Conservation (phyloP, 352 stramenopile genomes). For the Phytophthora colocasiae region DNA sequence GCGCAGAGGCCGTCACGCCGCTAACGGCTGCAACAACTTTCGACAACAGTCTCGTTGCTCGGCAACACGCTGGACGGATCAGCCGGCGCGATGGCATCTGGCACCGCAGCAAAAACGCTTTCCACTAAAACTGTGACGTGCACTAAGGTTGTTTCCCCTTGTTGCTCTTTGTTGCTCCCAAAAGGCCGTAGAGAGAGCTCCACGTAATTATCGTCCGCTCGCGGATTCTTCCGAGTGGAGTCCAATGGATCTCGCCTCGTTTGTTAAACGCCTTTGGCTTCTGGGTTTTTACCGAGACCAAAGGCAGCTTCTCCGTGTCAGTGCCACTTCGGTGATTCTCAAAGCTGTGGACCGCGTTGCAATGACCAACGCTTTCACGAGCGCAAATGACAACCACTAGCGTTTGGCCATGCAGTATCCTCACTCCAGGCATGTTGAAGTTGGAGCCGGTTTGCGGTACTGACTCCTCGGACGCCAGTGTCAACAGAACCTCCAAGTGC, state of each 20-base stretch:
- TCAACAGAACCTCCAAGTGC: conserved; percentile 15
- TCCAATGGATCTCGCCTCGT: conserved; percentile 1
- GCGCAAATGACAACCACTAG: too few relatives aligned
- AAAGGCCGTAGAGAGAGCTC: conserved; percentile 4
- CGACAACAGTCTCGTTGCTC: conserved; percentile 6
- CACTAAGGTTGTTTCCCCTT: background rate
- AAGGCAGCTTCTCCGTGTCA: background rate
- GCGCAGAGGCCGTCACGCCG: conserved; percentile 3
- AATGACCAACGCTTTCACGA: background rate
- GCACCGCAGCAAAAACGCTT: conserved; percentile 7
- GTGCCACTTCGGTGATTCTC: conserved; percentile 7
- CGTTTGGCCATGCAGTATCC: conserved; percentile 2
- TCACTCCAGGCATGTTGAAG: conserved; percentile 26
- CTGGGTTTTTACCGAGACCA: conserved; percentile 13
- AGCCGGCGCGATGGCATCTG: conserved; percentile 18
- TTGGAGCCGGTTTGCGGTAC: conserved; percentile 17
- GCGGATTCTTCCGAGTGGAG: background rate
- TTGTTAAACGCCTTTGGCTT: conserved; percentile 13
- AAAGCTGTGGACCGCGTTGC: background rate
- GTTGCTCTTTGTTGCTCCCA: background rate
- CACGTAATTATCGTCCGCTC: conserved; percentile 25
- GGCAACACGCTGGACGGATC: conserved; percentile 36
- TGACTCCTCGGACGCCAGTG: conserved; percentile 6
- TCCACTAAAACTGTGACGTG: too few relatives aligned
- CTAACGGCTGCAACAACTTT: conserved; percentile 24